These are phyloP conservation scores for Mucor saturninus DNA, from an alignment of 371 early-diverging fungal genomes.

Conservation along the genomic window DNA sequence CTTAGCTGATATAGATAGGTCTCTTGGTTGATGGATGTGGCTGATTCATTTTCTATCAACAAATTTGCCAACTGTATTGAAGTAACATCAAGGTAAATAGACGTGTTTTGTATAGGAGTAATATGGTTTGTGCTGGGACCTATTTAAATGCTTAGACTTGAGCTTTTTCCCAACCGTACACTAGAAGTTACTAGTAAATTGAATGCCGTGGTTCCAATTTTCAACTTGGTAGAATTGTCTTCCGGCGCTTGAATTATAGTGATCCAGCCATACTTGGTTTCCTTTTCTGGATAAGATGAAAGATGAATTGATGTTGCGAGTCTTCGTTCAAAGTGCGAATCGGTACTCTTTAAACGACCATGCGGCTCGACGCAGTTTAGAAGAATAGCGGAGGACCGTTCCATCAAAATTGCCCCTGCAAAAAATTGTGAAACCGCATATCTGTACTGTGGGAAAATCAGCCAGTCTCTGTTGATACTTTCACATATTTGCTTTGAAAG, in stretches of 20 bases:
- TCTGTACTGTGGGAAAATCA: slow-evolving; percentile 6
- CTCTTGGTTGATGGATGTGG: slow-evolving; percentile 23
- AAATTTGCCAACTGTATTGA: slow-evolving; percentile 11
- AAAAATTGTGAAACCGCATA: slow-evolving; percentile 24
- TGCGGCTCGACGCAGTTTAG: slow-evolving; percentile 25
- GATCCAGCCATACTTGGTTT: slow-evolving; percentile 22
- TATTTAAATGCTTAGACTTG: slow-evolving; percentile 11
- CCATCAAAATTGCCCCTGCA: slow-evolving; percentile 20
- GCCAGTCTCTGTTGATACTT: slow-evolving; percentile 8
- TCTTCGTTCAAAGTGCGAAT: slow-evolving; percentile 24
- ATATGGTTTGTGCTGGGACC: slow-evolving; percentile 9
- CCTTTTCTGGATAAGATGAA: slow-evolving; percentile 24
- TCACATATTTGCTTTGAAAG: no score
- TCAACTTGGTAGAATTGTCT: slow-evolving; percentile 18
- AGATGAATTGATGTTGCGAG: slow-evolving; percentile 27
- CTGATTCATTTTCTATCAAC: slow-evolving; percentile 21
- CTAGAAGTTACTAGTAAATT: slow-evolving; percentile 21
- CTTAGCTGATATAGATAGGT: slow-evolving; percentile 22
- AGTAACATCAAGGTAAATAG: slow-evolving; percentile 17
- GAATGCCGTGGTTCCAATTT: slow-evolving; percentile 20
- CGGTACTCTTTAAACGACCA: slow-evolving; percentile 22
- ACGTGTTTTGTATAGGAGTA: slow-evolving; percentile 10
- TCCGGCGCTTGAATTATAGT: slow-evolving; percentile 19
- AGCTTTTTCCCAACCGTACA: slow-evolving; percentile 14
- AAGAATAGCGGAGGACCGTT: slow-evolving; percentile 21